A percentile compares a stretch with the other conserved stretches of the same genome.
Conservation (phyloP, 768 basidiomycete species). For the Kwoniella mangroviensis region DNA sequence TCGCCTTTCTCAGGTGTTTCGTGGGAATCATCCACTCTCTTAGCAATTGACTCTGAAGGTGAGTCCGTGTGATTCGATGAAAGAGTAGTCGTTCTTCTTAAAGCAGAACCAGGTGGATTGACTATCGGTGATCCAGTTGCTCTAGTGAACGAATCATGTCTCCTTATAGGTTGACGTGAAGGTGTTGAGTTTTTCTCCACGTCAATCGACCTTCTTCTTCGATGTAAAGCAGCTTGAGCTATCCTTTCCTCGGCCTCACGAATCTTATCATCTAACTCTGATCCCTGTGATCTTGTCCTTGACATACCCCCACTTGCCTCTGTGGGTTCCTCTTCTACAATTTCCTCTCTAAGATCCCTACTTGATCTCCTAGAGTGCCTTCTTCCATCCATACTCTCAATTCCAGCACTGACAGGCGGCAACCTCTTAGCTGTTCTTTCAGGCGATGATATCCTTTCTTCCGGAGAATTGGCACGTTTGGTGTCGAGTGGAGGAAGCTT, state of each 20-base stretch:
- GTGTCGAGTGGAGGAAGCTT: constrained; percentile 4
- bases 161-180: neutral
- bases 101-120: neutral
- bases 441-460: constrained; percentile 11
- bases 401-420: constrained; percentile 11
- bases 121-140: constrained; percentile 8
- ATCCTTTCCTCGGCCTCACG: constrained; percentile 29
- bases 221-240: constrained; percentile 1
- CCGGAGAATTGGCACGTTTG: constrained; percentile 10
- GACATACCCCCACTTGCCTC: neutral
- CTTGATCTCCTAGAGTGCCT: constrained; percentile 12
- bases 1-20: constrained; percentile 18
- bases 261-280: constrained; percentile 29
- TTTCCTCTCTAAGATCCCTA: constrained; percentile 12
- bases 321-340: constrained; percentile 7
- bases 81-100: constrained; percentile 21
- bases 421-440: constrained; percentile 16
- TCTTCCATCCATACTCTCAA: neutral
- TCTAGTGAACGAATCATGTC: constrained; percentile 20
- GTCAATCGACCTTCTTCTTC: constrained; percentile 9
- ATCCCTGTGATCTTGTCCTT: constrained; percentile 17
- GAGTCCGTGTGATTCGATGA: constrained; percentile 14
- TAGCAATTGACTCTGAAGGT: constrained; percentile 2
- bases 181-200: constrained; percentile 10
- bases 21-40: neutral